Evolutionary conservation across 2,329 filamentous ascomycete genomes (phyloP).

Genomic region (Pseudocercospora fuligena): DNA sequence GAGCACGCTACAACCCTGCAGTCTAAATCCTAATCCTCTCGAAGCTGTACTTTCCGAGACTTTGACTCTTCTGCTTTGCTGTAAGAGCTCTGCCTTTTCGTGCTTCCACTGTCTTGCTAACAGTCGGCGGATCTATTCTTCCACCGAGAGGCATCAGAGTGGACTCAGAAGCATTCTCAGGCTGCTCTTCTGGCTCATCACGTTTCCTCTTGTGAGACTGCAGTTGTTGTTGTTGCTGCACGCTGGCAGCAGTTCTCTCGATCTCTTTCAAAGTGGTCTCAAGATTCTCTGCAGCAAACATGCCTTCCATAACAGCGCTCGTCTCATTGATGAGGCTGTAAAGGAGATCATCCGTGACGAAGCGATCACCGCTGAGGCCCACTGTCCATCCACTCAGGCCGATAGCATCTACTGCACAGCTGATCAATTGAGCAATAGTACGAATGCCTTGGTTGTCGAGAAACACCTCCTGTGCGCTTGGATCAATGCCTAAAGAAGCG

Average conservation of each 20-base stretch:
- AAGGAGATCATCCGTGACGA: slow-evolving; percentile 20
- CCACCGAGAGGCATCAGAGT: slow-evolving; percentile 24
- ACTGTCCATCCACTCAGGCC: slow-evolving; percentile 77
- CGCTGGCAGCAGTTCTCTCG: slow-evolving; percentile 16
- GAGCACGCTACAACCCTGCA: neutral
- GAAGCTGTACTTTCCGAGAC: slow-evolving; percentile 25
- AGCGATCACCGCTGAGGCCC: slow-evolving; percentile 49
- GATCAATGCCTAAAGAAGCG: slow-evolving; percentile 57
- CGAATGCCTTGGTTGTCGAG: slow-evolving; percentile 71
- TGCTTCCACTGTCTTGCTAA: neutral
- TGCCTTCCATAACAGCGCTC: slow-evolving; percentile 20
- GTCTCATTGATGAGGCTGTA: slow-evolving; percentile 22
- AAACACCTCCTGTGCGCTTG: slow-evolving; percentile 63
- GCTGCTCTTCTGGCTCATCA: slow-evolving; percentile 14
- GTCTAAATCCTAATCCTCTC: slow-evolving; percentile 26
- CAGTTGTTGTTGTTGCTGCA: neutral
- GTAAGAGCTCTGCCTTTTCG: slow-evolving; percentile 9
- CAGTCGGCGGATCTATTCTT: slow-evolving; percentile 10
- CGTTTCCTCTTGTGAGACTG: slow-evolving; percentile 19
- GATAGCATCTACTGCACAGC: slow-evolving; percentile 75
- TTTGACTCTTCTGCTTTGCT: slow-evolving; percentile 23
- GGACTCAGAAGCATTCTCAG: slow-evolving; percentile 12
- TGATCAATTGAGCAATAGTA: slow-evolving; percentile 72
- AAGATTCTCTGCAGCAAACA: slow-evolving; percentile 20
- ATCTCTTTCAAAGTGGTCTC: slow-evolving; percentile 19